These are phyloP conservation scores for Fusarium tjaetaba DNA, from an alignment of 2,329 filamentous ascomycete genomes.

Conservation along the genomic window DNA sequence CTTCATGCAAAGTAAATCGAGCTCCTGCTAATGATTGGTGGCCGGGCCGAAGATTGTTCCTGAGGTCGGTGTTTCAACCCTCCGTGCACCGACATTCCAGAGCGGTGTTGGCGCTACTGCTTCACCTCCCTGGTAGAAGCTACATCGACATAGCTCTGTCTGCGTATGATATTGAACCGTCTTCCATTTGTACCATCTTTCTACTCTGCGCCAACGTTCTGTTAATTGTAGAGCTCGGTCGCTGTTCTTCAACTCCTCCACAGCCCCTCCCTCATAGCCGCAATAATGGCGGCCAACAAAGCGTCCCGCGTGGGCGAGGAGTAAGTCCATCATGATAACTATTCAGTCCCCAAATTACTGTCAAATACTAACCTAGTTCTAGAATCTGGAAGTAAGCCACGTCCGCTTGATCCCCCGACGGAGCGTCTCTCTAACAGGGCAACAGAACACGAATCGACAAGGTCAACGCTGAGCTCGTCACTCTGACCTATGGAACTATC, in stretches of 20 bases:
- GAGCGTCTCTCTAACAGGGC: conserved; percentile 17
- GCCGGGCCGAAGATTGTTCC: conserved; percentile 52
- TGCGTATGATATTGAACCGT: background rate
- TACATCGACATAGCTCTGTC: conserved; percentile 5
- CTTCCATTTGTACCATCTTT: background rate
- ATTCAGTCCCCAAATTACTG: background rate
- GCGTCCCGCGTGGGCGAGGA: conserved; percentile 70
- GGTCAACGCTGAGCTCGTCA: conserved; percentile 97
- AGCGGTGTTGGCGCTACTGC: conserved; percentile 33
- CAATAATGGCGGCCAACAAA: conserved; percentile 67
- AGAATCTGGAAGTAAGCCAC: conserved; percentile 88
- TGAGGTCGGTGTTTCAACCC: conserved; percentile 34
- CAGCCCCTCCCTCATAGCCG: background rate
- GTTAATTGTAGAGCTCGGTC: background rate
- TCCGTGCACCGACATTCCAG: conserved; percentile 39
- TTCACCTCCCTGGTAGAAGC: conserved; percentile 26
- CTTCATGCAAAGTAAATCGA: conserved; percentile 33
- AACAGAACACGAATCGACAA: conserved; percentile 92
- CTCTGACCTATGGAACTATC: conserved; percentile 96
- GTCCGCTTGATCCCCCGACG: background rate
- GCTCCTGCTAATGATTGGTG: conserved; percentile 42
- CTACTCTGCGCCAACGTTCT: background rate
- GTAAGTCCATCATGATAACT: conserved; percentile 53
- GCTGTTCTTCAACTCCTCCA: background rate
- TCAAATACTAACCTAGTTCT: conserved; percentile 46